Conservation (phyloP, 805 yeast species). For the Candida wancherniae region DNA sequence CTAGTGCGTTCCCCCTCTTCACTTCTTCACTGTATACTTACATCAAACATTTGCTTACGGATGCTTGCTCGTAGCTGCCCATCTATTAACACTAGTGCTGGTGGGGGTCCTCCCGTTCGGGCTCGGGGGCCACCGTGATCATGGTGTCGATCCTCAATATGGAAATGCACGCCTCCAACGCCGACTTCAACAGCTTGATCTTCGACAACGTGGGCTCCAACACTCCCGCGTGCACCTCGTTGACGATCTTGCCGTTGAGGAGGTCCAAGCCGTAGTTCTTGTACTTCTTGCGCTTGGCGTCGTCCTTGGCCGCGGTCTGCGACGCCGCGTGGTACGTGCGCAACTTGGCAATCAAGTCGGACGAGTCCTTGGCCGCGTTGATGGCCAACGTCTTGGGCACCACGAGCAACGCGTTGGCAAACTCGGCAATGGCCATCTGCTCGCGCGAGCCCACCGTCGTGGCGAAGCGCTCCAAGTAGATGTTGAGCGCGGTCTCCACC, state of each 20-base stretch:
- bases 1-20: neutral
- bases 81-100: constrained; percentile 66
- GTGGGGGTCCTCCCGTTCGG: constrained; percentile 86
- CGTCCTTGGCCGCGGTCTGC: constrained; percentile 81
- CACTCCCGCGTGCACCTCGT: constrained; percentile 80
- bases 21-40: neutral
- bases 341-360: constrained; percentile 89
- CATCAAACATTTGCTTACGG: constrained; percentile 1
- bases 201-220: constrained; percentile 94
- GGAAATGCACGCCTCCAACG: constrained; percentile 97
- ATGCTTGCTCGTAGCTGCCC: too few species aligned
- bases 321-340: constrained; percentile 96
- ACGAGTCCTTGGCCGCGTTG: constrained; percentile 95
- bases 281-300: constrained; percentile 77
- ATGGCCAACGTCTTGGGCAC: constrained; percentile 97
- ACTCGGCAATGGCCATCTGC: constrained; percentile 96
- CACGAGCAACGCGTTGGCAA: constrained; percentile 81
- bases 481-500: constrained; percentile 94
- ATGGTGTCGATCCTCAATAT: constrained; percentile 96
- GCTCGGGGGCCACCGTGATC: constrained; percentile 96
- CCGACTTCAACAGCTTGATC: constrained; percentile 87
- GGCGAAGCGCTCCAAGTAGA: constrained; percentile 93
- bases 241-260: constrained; percentile 85
- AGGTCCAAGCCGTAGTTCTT: constrained; percentile 91
- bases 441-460: constrained; percentile 97